Evolutionary conservation across 2,329 filamentous ascomycete genomes (phyloP).

Genomic region (Alternaria sp.): DNA sequence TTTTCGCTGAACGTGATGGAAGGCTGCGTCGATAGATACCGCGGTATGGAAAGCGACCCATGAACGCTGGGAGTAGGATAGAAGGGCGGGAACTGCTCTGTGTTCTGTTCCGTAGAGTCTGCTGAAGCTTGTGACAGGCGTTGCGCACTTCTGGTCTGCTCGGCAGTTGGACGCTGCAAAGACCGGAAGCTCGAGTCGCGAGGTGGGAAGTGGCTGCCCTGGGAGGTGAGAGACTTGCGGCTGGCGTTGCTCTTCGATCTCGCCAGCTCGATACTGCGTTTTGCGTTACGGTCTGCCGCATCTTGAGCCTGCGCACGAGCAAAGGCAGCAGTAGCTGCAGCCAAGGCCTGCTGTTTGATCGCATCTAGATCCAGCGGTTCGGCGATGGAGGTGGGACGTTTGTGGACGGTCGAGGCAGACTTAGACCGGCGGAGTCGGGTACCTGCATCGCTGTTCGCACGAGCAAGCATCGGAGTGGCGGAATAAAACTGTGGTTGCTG

Average conservation of each 20-base stretch:
- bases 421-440: constrained; percentile 48
- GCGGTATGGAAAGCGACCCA: constrained; percentile 10
- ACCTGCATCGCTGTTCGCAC: constrained; percentile 46
- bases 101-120: constrained; percentile 7
- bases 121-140: constrained; percentile 17
- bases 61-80: constrained; percentile 20
- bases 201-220: constrained; percentile 48
- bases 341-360: constrained; percentile 45
- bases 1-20: constrained; percentile 33
- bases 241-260: constrained; percentile 45
- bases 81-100: constrained; percentile 31
- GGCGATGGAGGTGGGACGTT: constrained; percentile 19
- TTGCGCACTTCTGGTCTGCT: constrained; percentile 15
- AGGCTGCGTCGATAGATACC: constrained; percentile 27
- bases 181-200: constrained; percentile 40
- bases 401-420: constrained; percentile 42
- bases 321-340: constrained; percentile 48
- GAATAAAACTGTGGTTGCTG: constrained; percentile 26
- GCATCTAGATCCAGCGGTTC: constrained; percentile 36
- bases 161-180: constrained; percentile 19
- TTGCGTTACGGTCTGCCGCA: constrained; percentile 17
- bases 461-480: constrained; percentile 39
- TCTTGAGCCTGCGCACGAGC: constrained; percentile 38
- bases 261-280: constrained; percentile 26
- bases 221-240: constrained; percentile 39